Evolutionary conservation across 495 filamentous ascomycete genomes (phyloP), one percentile per base, ranked within the genome.

Genomic region (Trichoderma reesei): DNA sequence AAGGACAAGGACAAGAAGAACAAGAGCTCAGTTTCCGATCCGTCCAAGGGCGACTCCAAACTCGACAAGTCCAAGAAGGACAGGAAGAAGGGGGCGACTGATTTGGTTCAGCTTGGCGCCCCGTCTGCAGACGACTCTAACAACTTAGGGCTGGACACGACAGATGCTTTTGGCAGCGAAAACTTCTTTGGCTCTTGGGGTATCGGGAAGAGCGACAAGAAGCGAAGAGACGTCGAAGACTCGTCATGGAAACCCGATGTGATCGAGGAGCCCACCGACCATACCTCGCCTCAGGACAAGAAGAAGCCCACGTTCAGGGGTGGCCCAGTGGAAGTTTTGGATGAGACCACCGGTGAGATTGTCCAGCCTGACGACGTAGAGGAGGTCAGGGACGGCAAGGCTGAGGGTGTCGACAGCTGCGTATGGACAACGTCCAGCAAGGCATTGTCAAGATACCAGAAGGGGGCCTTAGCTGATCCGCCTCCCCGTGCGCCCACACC

Each of bases 191-290:
- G 59, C 60, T 72, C 68, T 38, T 73, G 73, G 67, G 67, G 67
- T 41, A 70, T 67, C 14, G 66, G 65, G 41, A 77, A 75, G 56
- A 74, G 76, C 20, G 67, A 73, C 31, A 72, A 77, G 62, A 74
- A 75, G 61, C 60, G 78, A 81, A 63, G 77, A 81, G 65, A 68
- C 6, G 75, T 78, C 31, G 76, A 80, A 63, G 66, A 68, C n/a
- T 79, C 75, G 10, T 79, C 75, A 11, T 65, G 63, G 63, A 59
- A 41, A 13, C 34, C 74, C 11, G 18, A 61, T 61, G 59, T 14
- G 9, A 41, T 34, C 1, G 59, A 41, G 41, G 39, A 39, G 33
- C 36, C 36, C 16, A 20, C 39, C n/a, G 59, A 61, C 39, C 36
- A n/a, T 20, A 34, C 36, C 20, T n/a, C 51, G 51, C 74, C 74